phyloP scores from a whole-genome alignment of 169 alveolate species.

The Amoebophrya sp. region DNA sequence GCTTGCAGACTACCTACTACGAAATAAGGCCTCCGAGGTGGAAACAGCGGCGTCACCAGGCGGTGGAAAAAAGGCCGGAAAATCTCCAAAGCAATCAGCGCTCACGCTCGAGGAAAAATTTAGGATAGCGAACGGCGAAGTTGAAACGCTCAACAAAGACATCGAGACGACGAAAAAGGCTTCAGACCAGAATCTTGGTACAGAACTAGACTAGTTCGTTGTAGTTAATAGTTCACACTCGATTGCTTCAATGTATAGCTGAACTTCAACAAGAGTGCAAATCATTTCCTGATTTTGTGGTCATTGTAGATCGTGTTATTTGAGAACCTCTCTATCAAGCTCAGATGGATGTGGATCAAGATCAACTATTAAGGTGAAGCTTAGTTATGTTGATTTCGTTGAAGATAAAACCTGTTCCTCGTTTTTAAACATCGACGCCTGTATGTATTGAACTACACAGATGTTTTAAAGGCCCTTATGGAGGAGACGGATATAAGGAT shows the following conservation, averaged over 20 bases:
- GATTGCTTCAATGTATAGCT: neutral
- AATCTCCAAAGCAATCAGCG: neutral
- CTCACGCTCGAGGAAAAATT: constrained; percentile 34
- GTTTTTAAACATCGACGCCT: too few relatives aligned
- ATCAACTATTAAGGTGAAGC: too few relatives aligned
- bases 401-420: too few relatives aligned
- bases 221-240: neutral
- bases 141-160: neutral
- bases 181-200: constrained; percentile 43
- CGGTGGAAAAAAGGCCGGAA: neutral
- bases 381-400: too few relatives aligned
- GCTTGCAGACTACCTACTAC: constrained; percentile 45
- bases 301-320: too few relatives aligned
- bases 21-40: constrained; percentile 39
- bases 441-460: too few relatives aligned
- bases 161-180: constrained; percentile 36
- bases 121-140: constrained; percentile 40
- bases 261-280: too few relatives aligned
- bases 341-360: too few relatives aligned
- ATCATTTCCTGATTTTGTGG: too few relatives aligned
- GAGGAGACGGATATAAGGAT: constrained; percentile 47
- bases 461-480: constrained; percentile 46
- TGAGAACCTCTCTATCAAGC: too few relatives aligned
- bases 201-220: neutral
- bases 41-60: neutral